Conservation (phyloP, 257 asterid species). For the Solanum rostratum region DNA sequence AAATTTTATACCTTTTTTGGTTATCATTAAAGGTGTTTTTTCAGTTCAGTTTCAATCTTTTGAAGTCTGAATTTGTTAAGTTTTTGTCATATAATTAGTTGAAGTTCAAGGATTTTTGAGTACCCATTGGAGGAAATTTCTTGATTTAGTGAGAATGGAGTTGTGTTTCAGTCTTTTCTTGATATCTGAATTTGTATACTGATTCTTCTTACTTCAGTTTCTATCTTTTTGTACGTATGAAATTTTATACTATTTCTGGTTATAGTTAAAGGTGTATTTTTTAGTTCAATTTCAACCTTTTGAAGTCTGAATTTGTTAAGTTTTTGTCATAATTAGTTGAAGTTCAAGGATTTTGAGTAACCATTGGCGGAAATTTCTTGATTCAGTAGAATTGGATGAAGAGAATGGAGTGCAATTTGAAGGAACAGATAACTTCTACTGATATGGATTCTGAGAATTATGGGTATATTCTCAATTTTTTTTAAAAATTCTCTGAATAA, state of each 20-base stretch:
- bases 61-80: background rate
- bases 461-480: slow-evolving; percentile 22
- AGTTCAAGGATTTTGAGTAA: background rate
- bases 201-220: background rate
- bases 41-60: background rate
- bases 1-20: too few species aligned
- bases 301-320: background rate
- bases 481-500: background rate
- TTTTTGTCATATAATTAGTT: too few species aligned
- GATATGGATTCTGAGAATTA: slow-evolving; percentile 29
- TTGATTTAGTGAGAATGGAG: slow-evolving; percentile 9
- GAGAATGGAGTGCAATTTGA: slow-evolving; percentile 18
- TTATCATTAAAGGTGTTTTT: too few species aligned
- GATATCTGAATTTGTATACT: background rate
- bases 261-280: background rate
- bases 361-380: background rate
- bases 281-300: background rate
- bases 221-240: background rate
- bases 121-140: too few species aligned
- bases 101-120: too few species aligned
- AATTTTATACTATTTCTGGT: background rate
- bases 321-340: background rate
- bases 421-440: background rate
- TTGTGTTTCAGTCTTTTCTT: background rate
- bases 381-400: background rate